Evolutionary conservation across 2,329 filamentous ascomycete species (phyloP).

Genomic region (Pestalotiopsis sp.): DNA sequence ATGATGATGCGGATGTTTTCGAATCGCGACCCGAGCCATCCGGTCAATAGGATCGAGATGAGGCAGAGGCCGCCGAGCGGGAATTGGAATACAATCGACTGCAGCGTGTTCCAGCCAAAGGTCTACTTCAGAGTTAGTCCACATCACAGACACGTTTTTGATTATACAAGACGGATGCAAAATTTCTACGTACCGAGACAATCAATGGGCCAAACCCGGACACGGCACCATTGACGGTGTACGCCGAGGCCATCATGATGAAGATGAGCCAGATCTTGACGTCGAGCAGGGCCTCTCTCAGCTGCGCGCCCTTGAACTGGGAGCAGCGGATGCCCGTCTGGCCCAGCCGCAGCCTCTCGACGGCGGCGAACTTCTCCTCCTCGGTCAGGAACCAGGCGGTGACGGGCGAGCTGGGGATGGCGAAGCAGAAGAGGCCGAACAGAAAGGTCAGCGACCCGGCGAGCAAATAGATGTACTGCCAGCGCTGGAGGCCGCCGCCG

Average conservation of each 20-base stretch:
- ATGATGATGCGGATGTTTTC: slow-evolving; percentile 67
- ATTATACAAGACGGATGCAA: not conserved
- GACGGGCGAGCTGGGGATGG: slow-evolving; percentile 66
- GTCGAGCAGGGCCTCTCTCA: slow-evolving; percentile 61
- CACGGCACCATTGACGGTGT: slow-evolving; percentile 73
- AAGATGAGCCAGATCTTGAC: slow-evolving; percentile 65
- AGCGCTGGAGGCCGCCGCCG: slow-evolving; percentile 55
- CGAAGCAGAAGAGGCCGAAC: slow-evolving; percentile 67
- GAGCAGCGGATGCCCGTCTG: slow-evolving; percentile 67
- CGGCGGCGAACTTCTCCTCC: slow-evolving; percentile 65
- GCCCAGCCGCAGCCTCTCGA: slow-evolving; percentile 62
- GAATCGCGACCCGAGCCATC: slow-evolving; percentile 63
- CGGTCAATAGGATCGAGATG: slow-evolving; percentile 66
- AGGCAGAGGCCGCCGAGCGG: slow-evolving; percentile 72
- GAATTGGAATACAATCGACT: slow-evolving; percentile 75
- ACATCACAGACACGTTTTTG: not conserved
- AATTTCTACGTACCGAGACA: slow-evolving; percentile 45
- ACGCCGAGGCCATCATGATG: slow-evolving; percentile 71
- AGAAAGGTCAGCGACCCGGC: slow-evolving; percentile 65
- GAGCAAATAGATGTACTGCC: slow-evolving; percentile 74
- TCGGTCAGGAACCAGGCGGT: slow-evolving; percentile 69
- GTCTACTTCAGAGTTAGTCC: slow-evolving; percentile 37
- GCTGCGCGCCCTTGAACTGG: slow-evolving; percentile 60
- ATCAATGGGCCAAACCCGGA: slow-evolving; percentile 73
- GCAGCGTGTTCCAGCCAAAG: slow-evolving; percentile 65